Conservation (phyloP, 192 early-diverging fungal genomes). For the Phlyctochytrium bullatum region DNA sequence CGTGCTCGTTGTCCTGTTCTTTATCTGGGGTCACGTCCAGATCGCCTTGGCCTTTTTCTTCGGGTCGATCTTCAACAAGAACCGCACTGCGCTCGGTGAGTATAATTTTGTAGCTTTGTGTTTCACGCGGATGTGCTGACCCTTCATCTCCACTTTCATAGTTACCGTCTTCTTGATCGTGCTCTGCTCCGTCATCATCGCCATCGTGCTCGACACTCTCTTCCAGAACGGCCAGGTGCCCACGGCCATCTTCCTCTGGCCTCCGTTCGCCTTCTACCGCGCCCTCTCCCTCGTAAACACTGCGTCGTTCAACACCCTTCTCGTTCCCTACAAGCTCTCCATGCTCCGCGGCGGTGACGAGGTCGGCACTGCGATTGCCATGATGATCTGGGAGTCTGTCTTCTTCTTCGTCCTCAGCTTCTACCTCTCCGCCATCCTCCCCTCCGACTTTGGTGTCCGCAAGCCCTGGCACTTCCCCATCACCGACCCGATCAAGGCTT, state of each 20-base stretch:
- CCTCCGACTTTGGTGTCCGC: constrained; percentile 64
- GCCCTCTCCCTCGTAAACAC: constrained; percentile 53
- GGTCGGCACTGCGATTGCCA: constrained; percentile 53
- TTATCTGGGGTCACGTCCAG: constrained; percentile 65
- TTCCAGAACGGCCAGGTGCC: constrained; percentile 38
- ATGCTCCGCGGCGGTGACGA: constrained; percentile 53
- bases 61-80: constrained; percentile 59
- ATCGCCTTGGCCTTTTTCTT: constrained; percentile 68
- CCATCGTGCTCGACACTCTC: constrained; percentile 47
- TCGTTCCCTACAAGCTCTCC: constrained; percentile 50
- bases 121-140: background rate
- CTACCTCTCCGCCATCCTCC: constrained; percentile 52
- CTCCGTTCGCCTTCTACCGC: constrained; percentile 75
- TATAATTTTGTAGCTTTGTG: background rate
- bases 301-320: constrained; percentile 34
- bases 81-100: constrained; percentile 49
- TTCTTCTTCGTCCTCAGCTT: constrained; percentile 44
- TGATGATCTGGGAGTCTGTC: constrained; percentile 47
- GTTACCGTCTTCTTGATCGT: constrained; percentile 65
- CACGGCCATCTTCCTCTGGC: constrained; percentile 62
- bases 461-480: constrained; percentile 66
- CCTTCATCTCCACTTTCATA: background rate
- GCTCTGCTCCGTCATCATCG: constrained; percentile 62
- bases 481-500: constrained; percentile 30
- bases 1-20: constrained; percentile 58